Base-by-base conservation (phyloP, 1,284 basidiomycete genomes). In the Puccinia coronata region DNA sequence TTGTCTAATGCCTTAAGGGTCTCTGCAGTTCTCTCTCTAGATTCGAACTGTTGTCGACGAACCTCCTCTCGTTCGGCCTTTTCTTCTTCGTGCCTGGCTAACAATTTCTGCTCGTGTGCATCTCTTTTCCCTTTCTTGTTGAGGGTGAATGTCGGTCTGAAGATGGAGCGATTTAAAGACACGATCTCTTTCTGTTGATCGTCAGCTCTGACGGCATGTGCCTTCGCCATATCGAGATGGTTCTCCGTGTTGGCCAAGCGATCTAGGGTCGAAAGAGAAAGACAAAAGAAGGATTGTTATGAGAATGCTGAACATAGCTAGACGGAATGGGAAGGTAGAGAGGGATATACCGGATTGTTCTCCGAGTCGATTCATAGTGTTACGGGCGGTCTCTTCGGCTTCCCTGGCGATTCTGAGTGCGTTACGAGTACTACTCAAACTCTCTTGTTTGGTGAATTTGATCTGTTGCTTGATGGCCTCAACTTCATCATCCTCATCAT, bases 401-500 rank as follows among this genome's bases (percentile, higher is more conserved):
- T 99, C 95, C 20, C 93, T 89, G 31, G 96, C 96, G 85, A 98
- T 89, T 72, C 95, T 90, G 71, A 99, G 89, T 2, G 96, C 96
- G 87, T 99, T 98, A 84, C 96, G 89, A 0, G 95, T 94, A 34
- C 92, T 93, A 82, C 91, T 92, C 70, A 97, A 92, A 85, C 91
- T 92, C 84, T 99, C 96, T 87, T 98, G 95, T 88, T 99, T 99
- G 83, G 94, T 88, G 85, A 91, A 93, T 78, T 92, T 90, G 84
- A 94, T 95, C 87, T 96, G 92, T 85, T 94, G 91, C 88, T 98
- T 98, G 88, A 99, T 96, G 20, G 92, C 95, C 87, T 99, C 96
- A 6, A 73, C 69, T 55, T 79, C 76, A 41, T 79, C 65, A n/a
- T 79, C 76, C 43, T 79, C 76, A 23, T 70, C 76, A 23, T 79